Evolutionary conservation across 2,329 filamentous ascomycete species (phyloP).

Genomic region (Dryadomyces sulphureus): DNA sequence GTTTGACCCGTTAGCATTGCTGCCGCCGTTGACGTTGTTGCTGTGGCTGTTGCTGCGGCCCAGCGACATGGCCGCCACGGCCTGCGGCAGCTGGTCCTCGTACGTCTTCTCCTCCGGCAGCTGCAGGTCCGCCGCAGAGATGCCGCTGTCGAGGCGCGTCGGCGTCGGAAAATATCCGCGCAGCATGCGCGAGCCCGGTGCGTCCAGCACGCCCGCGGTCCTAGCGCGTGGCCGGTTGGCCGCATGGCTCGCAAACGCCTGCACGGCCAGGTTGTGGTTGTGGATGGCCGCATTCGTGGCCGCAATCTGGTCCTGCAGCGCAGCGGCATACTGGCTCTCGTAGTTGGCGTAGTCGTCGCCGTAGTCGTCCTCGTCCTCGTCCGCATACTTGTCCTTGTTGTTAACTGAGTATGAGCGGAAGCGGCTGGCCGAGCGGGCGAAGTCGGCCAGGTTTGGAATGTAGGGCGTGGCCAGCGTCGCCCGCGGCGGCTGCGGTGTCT

Average conservation of each 20-base stretch:
- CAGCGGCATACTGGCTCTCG: constrained; percentile 44
- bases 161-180: constrained; percentile 63
- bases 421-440: constrained; percentile 65
- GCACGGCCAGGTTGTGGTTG: constrained; percentile 84
- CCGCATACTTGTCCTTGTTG: constrained; percentile 92
- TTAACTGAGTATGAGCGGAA: constrained; percentile 98
- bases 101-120: constrained; percentile 64
- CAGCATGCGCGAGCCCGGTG: constrained; percentile 50
- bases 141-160: constrained; percentile 57
- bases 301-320: constrained; percentile 46
- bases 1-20: constrained; percentile 33
- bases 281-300: constrained; percentile 60
- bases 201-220: constrained; percentile 83
- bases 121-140: constrained; percentile 61
- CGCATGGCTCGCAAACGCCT: constrained; percentile 76
- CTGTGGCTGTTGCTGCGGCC: constrained; percentile 50
- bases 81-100: constrained; percentile 58
- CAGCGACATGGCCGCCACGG: constrained; percentile 68
- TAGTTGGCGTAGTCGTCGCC: constrained; percentile 34
- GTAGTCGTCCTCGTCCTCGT: constrained; percentile 69
- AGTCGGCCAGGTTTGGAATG: constrained; percentile 59
- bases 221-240: constrained; percentile 73
- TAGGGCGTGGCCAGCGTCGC: constrained; percentile 63
- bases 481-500: constrained; percentile 71
- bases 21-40: constrained; percentile 26